These are phyloP conservation scores for Penicillium waksmanii DNA, from an alignment of 495 filamentous ascomycete species.

Conservation along the genomic window DNA sequence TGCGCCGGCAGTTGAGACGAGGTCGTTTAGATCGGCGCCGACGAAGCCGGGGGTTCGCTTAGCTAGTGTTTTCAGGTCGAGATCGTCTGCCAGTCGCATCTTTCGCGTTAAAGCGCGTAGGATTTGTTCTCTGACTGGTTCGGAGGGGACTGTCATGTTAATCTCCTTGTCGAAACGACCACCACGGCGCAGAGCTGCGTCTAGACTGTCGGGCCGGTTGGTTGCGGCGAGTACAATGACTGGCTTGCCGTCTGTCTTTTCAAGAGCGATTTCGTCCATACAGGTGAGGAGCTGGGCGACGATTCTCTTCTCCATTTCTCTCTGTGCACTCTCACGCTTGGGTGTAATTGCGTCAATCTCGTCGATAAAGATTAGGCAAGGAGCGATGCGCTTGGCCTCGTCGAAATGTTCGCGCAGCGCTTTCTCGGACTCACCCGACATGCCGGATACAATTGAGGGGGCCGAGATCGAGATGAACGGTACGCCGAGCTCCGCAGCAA, in stretches of 20 bases:
- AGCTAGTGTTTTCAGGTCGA: constrained; percentile 79
- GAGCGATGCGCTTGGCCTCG: constrained; percentile 83
- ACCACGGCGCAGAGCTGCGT: constrained; percentile 82
- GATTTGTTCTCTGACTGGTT: constrained; percentile 81
- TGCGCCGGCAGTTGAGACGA: constrained; percentile 75
- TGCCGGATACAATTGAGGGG: constrained; percentile 87
- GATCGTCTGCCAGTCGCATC: constrained; percentile 66
- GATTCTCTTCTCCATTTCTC: constrained; percentile 96
- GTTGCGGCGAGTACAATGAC: constrained; percentile 94
- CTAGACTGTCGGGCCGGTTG: constrained; percentile 87
- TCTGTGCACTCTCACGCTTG: constrained; percentile 90
- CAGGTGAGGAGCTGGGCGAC: constrained; percentile 91
- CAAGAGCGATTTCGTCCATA: constrained; percentile 81
- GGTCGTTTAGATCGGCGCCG: constrained; percentile 85
- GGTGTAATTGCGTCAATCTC: constrained; percentile 97
- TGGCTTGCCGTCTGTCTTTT: constrained; percentile 82
- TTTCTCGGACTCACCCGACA: constrained; percentile 97
- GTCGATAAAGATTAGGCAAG: constrained; percentile 92
- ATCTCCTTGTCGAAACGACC: constrained; percentile 93
- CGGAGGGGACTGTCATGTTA: constrained; percentile 92
- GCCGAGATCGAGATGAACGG: constrained; percentile 89
- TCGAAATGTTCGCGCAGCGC: constrained; percentile 89
- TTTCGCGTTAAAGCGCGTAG: constrained; percentile 76
- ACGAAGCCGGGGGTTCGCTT: constrained; percentile 94
- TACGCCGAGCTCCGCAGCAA: constrained; percentile 81